Evolutionary conservation across 2,329 filamentous ascomycete species (phyloP), one percentile per base, ranked within the genome.

Genomic region (Aspergillus texensis): DNA sequence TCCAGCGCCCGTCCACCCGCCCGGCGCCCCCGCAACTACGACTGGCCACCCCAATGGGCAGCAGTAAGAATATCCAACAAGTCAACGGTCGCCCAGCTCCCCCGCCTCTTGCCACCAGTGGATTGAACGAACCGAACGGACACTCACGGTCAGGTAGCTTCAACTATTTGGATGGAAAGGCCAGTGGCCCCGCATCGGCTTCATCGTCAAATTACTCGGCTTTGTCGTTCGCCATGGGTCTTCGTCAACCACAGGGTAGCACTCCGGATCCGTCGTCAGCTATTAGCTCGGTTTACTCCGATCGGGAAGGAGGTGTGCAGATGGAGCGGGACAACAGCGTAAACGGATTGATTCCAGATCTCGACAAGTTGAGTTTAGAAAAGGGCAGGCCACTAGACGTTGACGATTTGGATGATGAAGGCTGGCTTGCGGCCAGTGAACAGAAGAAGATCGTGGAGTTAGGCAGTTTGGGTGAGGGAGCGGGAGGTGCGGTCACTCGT

Each of bases 381-480:
- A 93, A 90, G 78, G 93, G 93, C 41, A 86, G 92, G 67, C 91
- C 89, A 28, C 81, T 94, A 45, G 95, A 99, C 77, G 94, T 97
- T 4, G 94, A 97, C 72, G 94, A 98, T 70, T 81, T 99, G 56
- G 94, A 98, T 74, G 94, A 97, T 72, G 92, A 96, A 67, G 93
- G 93, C 24, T 99, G 95, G 95, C 89, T 91, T 75, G 94, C 96
- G 58, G 95, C 94, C 12, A 96, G 93, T 74, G 87, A 91, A 77
- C 92, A 96, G 75, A 91, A 92, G 69, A 88, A 93, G 71, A 96
- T 99, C 66, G 84, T 91, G 57, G 93, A 99, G 79, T 81, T 97
- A 32, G 95, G 94, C 32, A 93, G 91, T 73, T 81, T 99, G 48
- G 95, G 95, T 62, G 95, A 99, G 78, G 95, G 95, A 71, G 95